phyloP scores from a whole-genome alignment of 257 asterid genomes.

The Solanum corneliomulleri region DNA sequence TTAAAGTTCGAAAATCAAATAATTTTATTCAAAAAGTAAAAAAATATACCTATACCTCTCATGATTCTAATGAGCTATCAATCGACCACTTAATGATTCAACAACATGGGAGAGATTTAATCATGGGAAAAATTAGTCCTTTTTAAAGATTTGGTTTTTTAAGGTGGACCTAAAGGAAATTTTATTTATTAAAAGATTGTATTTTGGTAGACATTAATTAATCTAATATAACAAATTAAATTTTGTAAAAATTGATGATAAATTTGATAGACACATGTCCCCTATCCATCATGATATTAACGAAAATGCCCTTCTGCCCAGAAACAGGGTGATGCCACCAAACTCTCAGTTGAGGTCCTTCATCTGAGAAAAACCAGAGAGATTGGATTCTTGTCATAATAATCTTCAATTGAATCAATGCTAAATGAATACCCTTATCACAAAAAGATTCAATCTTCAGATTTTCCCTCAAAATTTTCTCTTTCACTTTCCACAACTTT shows the following conservation, averaged over 20 bases:
- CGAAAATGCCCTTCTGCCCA: background rate
- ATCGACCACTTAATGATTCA: background rate
- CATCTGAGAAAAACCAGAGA: background rate
- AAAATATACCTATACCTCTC: background rate
- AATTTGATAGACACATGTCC: background rate
- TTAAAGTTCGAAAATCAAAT: background rate
- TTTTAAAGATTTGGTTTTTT: background rate
- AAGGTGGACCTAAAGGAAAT: background rate
- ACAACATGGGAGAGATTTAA: background rate
- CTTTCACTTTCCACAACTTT: conserved; percentile 9
- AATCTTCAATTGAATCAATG: background rate
- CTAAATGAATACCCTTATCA: conserved; percentile 36
- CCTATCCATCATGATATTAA: background rate
- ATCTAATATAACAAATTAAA: background rate
- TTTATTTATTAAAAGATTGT: background rate
- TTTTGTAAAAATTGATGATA: background rate
- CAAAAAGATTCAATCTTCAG: conserved; percentile 19
- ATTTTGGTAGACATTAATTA: background rate
- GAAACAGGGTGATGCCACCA: background rate
- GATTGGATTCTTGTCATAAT: background rate
- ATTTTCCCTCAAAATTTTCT: conserved; percentile 5
- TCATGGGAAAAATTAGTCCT: background rate
- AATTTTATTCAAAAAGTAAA: background rate
- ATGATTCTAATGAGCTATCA: background rate
- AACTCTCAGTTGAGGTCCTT: background rate